Evolutionary conservation across 495 filamentous ascomycete genomes (phyloP).

Genomic region (Talaromyces trachyspermus): DNA sequence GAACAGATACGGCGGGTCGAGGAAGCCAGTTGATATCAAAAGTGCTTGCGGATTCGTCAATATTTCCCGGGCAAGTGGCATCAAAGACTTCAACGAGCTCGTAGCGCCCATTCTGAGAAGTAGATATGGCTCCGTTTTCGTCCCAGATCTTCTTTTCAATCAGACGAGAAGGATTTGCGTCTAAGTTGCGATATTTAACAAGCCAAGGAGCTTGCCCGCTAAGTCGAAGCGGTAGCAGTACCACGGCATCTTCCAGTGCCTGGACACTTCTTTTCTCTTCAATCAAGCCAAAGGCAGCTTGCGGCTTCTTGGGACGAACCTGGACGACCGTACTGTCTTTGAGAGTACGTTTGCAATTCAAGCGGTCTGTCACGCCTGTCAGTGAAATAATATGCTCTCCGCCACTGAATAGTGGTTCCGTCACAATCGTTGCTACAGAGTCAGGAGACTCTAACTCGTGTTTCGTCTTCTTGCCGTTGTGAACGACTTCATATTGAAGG

Average conservation of each 20-base stretch:
- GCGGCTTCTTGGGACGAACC: constrained; percentile 79
- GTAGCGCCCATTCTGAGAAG: constrained; percentile 63
- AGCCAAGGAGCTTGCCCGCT: constrained; percentile 79
- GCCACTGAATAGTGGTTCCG: constrained; percentile 62
- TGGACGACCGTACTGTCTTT: constrained; percentile 75
- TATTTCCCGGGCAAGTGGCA: constrained; percentile 66
- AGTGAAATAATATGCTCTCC: constrained; percentile 84
- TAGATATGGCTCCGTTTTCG: constrained; percentile 64
- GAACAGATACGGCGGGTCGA: constrained; percentile 50
- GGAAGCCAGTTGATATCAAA: constrained; percentile 83
- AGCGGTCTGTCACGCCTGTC: constrained; percentile 75
- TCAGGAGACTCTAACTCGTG: constrained; percentile 55
- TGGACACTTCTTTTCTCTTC: constrained; percentile 66
- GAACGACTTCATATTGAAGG: constrained; percentile 91
- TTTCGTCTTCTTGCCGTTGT: constrained; percentile 73
- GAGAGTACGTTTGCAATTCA: constrained; percentile 74
- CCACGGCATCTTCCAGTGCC: constrained; percentile 64
- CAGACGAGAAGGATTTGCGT: constrained; percentile 30
- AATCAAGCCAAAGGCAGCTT: constrained; percentile 72
- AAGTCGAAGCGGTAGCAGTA: constrained; percentile 73
- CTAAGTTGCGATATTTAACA: constrained; percentile 62
- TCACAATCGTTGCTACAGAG: constrained; percentile 59
- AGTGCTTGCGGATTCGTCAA: constrained; percentile 60
- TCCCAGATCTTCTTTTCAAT: constrained; percentile 45
- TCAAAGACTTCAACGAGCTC: constrained; percentile 71